Percentiles rank a stretch among this genome's conserved stretches.
phyloP scores from a whole-genome alignment of 345 rosid genomes.

The Carallia pectinifolia region DNA sequence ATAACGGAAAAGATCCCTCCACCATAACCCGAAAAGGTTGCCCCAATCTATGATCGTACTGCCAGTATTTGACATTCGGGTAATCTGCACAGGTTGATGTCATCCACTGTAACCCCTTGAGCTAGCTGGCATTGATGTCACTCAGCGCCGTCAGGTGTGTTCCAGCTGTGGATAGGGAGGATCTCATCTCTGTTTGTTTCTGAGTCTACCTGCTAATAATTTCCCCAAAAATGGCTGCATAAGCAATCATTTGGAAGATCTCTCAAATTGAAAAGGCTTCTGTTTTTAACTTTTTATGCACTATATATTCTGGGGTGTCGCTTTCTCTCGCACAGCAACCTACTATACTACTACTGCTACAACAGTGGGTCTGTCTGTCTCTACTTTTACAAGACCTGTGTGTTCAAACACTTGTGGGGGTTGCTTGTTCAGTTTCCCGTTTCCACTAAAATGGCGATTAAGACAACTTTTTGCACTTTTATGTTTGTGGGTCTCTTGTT shows the following conservation, averaged over 20 bases:
- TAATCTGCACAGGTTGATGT: too few relatives aligned
- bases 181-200: neutral
- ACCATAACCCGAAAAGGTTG: too few relatives aligned
- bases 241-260: constrained; percentile 44
- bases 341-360: too few relatives aligned
- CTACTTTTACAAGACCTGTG: neutral
- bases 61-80: too few relatives aligned
- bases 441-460: constrained; percentile 17
- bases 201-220: constrained; percentile 17
- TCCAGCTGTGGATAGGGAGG: too few relatives aligned
- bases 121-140: too few relatives aligned
- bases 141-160: too few relatives aligned
- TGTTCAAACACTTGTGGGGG: neutral
- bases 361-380: neutral
- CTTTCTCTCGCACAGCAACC: too few relatives aligned
- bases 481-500: constrained; percentile 29
- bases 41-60: too few relatives aligned
- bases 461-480: constrained; percentile 6
- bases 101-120: too few relatives aligned
- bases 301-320: constrained; percentile 26
- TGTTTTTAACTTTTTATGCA: neutral
- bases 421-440: neutral
- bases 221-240: constrained; percentile 54
- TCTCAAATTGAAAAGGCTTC: neutral
- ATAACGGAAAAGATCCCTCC: too few relatives aligned